Conservation (phyloP, 2,329 filamentous ascomycete species). For the Ophiostoma sp. region DNA sequence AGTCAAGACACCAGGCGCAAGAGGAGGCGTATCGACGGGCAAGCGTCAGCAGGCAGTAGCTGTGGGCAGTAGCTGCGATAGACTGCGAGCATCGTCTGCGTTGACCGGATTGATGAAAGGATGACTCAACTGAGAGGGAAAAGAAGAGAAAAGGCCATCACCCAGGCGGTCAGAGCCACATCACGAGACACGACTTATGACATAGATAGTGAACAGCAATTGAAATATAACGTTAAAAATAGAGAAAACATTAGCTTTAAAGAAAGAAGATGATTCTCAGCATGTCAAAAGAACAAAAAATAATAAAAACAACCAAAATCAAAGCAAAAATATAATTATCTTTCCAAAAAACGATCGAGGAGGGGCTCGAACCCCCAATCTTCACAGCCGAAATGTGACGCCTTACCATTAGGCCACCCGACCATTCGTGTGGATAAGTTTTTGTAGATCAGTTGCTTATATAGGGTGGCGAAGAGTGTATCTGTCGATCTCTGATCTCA, state of each 20-base stretch:
- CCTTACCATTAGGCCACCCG: slow-evolving; percentile 31
- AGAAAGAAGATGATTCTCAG: not conserved
- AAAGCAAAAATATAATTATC: not conserved
- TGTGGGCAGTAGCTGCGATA: not conserved
- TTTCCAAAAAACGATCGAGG: slow-evolving; percentile 26
- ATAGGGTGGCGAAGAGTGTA: not conserved
- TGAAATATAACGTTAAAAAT: not conserved
- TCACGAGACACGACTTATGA: slow-evolving; percentile 6
- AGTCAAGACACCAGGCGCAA: slow-evolving; percentile 12
- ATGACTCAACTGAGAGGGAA: not conserved
- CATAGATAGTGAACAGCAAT: not conserved
- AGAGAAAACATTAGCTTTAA: not conserved
- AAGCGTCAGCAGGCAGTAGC: not conserved
- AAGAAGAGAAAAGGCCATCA: not conserved
- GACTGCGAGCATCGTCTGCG: not conserved
- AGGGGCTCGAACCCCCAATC: slow-evolving; percentile 30
- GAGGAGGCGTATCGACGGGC: slow-evolving; percentile 8
- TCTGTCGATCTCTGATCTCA: not conserved
- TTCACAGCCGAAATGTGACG: slow-evolving; percentile 30
- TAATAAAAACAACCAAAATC: not conserved
- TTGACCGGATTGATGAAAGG: not conserved
- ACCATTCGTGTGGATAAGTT: slow-evolving; percentile 23
- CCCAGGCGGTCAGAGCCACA: not conserved
- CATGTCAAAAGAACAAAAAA: not conserved
- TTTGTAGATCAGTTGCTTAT: not conserved